Evolutionary conservation across 352 stramenopile genomes (phyloP), one percentile per base, ranked within the genome.

Genomic region (Blastocystis sp.): DNA sequence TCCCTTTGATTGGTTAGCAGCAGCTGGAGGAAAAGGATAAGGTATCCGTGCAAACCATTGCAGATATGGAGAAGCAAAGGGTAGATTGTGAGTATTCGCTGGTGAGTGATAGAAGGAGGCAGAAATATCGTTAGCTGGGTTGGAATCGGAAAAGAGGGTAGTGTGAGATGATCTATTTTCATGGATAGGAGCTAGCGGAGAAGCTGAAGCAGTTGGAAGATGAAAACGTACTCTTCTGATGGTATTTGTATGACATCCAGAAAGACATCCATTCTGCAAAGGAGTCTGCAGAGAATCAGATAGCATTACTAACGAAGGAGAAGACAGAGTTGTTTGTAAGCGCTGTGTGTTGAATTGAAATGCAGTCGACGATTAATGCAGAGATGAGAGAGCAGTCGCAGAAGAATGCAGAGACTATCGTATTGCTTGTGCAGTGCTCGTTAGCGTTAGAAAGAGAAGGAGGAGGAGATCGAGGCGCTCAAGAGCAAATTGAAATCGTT

Each of bases 401-500:
- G 35, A 39, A 74, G 71, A 81, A 33, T 21, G 29, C 24, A 19
- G 45, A 67, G 12, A 3, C 61, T 35, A 19, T 81, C 24, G 71
- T 81, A 16, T 33, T 35, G 4, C 13, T 51, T 45, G 51, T 24
- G 3, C 21, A 35, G 21, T 59, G 29, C 2, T 31, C 19, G 6
- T 67, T 21, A 85, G 4, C 3, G 59, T 50, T 67, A 50, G 74
- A 85, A 81, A 29, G 60, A 45, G 29, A 81, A 65, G 45, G n/a
- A 59, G 35, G 59, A 51, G 50, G 37, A 62, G 37, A 29, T 66
- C 10, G 51, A 62, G 9, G 35, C 31, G 70, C 31, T 41, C 0
- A 55, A 55, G 45, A 16, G 6, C 9, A 6, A 55, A 16, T 16
- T 55, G 45, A 16, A 55, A 55, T 55, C 45, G 9, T 6, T 16